phyloP scores from a whole-genome alignment of 2,329 filamentous ascomycete species.

The Alternaria conjuncta region DNA sequence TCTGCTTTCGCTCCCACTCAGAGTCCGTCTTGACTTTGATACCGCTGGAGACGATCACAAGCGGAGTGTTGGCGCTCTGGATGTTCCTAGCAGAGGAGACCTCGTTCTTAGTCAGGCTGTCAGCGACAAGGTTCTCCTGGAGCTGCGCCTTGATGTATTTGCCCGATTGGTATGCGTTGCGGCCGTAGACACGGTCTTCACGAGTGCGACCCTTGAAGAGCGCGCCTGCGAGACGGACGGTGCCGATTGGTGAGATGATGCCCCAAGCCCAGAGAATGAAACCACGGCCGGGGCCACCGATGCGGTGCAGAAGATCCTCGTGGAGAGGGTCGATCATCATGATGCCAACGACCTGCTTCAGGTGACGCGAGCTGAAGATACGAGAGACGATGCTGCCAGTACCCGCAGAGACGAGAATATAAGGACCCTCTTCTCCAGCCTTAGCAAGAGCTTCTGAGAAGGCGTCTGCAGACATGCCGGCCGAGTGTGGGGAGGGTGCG shows the following conservation, averaged over 20 bases:
- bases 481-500: constrained; percentile 89
- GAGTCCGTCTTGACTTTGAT: constrained; percentile 69
- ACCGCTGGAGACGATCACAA: constrained; percentile 85
- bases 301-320: constrained; percentile 76
- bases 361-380: constrained; percentile 86
- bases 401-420: constrained; percentile 85
- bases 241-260: constrained; percentile 82
- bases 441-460: constrained; percentile 83
- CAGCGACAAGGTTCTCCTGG: constrained; percentile 89
- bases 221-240: constrained; percentile 80
- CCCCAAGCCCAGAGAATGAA: constrained; percentile 89
- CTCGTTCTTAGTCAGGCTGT: constrained; percentile 83
- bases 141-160: constrained; percentile 89
- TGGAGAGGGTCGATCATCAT: constrained; percentile 88
- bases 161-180: constrained; percentile 76
- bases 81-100: constrained; percentile 79
- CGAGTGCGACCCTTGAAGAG: constrained; percentile 81
- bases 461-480: constrained; percentile 88
- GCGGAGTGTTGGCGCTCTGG: constrained; percentile 74
- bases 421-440: constrained; percentile 84
- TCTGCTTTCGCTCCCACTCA: constrained; percentile 83
- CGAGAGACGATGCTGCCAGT: constrained; percentile 88
- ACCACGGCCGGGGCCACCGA: constrained; percentile 73
- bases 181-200: constrained; percentile 84
- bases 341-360: constrained; percentile 75